Conservation (phyloP, 148 eudicot species). For the Rhododendron griersonianum region DNA sequence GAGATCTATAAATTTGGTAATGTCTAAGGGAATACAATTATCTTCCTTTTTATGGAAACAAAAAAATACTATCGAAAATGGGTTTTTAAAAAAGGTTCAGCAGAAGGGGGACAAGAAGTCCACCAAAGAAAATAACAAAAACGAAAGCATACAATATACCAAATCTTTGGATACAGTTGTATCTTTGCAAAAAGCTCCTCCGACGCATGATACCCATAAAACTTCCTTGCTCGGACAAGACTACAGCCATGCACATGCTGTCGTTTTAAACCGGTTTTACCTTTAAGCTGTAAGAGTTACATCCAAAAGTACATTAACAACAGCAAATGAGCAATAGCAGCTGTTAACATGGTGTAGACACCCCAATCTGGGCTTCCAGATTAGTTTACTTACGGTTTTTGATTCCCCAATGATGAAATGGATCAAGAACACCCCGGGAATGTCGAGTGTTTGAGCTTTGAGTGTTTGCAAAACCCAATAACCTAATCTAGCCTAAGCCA, state of each 20-base stretch:
- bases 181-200: conserved; percentile 89
- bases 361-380: too few species aligned
- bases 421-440: too few species aligned
- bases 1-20: neutral
- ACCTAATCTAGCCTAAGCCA: too few species aligned
- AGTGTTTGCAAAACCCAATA: too few species aligned
- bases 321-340: conserved; percentile 9
- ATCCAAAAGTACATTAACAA: conserved; percentile 1
- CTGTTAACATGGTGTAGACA: neutral
- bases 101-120: neutral
- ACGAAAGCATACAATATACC: neutral
- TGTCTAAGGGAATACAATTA: neutral
- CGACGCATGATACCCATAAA: conserved; percentile 81
- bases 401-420: too few species aligned
- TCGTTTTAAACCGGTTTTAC: conserved; percentile 75
- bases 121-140: neutral
- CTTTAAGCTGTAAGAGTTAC: conserved; percentile 58
- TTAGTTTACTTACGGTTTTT: too few species aligned
- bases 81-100: neutral
- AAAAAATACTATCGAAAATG: neutral
- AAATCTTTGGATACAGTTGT: conserved; percentile 75
- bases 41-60: neutral
- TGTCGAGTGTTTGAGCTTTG: too few species aligned
- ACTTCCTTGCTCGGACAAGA: conserved; percentile 70
- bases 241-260: conserved; percentile 94